Conservation (phyloP, 2,329 filamentous ascomycete species). For the Hymenoscyphus salicellus region DNA sequence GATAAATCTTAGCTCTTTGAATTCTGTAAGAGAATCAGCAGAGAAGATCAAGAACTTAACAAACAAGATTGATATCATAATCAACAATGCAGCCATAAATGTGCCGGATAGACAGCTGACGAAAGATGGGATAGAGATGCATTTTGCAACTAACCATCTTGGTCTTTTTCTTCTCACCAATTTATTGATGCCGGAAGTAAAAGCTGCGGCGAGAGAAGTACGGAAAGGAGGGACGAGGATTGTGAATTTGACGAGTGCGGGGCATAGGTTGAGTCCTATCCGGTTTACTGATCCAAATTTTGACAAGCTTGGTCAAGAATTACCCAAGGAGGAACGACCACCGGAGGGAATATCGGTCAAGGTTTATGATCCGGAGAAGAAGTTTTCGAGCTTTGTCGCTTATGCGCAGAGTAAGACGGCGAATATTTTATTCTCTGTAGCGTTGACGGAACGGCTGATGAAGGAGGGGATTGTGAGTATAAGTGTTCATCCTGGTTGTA, state of each 20-base stretch:
- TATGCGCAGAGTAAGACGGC: slow-evolving; percentile 48
- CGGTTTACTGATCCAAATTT: slow-evolving; percentile 40
- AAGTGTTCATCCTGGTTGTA: slow-evolving; percentile 23
- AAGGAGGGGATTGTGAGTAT: slow-evolving; percentile 7
- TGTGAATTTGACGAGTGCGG: slow-evolving; percentile 41
- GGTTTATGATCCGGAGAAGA: slow-evolving; percentile 14
- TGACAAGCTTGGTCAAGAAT: slow-evolving; percentile 14
- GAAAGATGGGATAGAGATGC: slow-evolving; percentile 39
- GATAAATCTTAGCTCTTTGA: slow-evolving; percentile 41
- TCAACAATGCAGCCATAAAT: slow-evolving; percentile 43
- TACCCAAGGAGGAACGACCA: slow-evolving; percentile 21
- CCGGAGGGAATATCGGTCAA: slow-evolving; percentile 6
- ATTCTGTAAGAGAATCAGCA: slow-evolving; percentile 42
- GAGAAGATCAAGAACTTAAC: slow-evolving; percentile 36
- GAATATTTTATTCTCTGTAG: slow-evolving; percentile 36
- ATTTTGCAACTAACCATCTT: slow-evolving; percentile 32
- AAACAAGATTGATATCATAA: slow-evolving; percentile 39
- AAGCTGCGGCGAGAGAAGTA: slow-evolving; percentile 8
- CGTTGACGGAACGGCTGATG: slow-evolving; percentile 20
- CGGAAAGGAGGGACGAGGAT: slow-evolving; percentile 25
- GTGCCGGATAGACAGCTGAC: slow-evolving; percentile 31
- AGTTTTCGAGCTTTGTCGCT: slow-evolving; percentile 26
- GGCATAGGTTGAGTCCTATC: slow-evolving; percentile 38
- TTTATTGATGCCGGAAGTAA: slow-evolving; percentile 23
- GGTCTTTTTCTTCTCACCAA: slow-evolving; percentile 33